A percentile compares a stretch with the other conserved stretches of the same genome.
Conservation (phyloP, 2,329 filamentous ascomycete species). For the Penicillium sp. region DNA sequence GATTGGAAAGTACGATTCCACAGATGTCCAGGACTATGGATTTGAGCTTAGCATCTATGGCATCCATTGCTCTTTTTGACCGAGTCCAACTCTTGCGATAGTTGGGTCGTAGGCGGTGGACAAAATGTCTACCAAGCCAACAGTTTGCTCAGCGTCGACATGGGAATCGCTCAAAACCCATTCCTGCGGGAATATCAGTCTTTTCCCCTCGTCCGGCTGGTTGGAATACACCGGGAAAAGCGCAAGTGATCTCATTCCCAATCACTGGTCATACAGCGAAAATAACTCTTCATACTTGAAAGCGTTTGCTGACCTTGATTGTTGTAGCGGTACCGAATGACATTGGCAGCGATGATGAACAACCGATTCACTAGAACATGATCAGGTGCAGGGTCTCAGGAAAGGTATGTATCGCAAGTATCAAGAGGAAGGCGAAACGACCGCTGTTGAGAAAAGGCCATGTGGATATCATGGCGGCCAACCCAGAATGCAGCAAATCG, state of each 20-base stretch:
- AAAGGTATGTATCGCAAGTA: slow-evolving; percentile 7
- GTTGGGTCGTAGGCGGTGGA: slow-evolving; percentile 28
- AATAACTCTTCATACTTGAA: slow-evolving; percentile 16
- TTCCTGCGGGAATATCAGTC: slow-evolving; percentile 25
- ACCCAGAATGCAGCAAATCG: slow-evolving; percentile 16
- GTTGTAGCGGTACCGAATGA: slow-evolving; percentile 7
- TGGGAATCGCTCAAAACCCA: slow-evolving; percentile 29
- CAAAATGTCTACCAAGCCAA: slow-evolving; percentile 26
- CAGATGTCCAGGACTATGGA: slow-evolving; percentile 18
- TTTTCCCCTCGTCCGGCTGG: slow-evolving; percentile 16
- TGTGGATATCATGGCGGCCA: slow-evolving; percentile 12
- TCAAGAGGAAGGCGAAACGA: slow-evolving; percentile 2
- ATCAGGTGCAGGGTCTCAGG: slow-evolving; percentile 3
- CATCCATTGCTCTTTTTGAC: slow-evolving; percentile 7
- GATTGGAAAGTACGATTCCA: slow-evolving; percentile 22
- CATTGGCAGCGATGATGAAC: slow-evolving; percentile 5
- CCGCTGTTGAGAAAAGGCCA: slow-evolving; percentile 10
- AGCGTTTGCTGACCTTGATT: not conserved
- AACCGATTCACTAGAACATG: slow-evolving; percentile 6
- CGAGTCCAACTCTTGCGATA: slow-evolving; percentile 24
- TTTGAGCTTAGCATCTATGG: slow-evolving; percentile 12
- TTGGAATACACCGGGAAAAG: slow-evolving; percentile 25
- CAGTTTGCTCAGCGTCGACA: slow-evolving; percentile 22
- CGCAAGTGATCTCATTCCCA: slow-evolving; percentile 21
- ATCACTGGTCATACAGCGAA: slow-evolving; percentile 22